These are phyloP conservation scores for Tulasnella sp. DNA, from an alignment of 768 basidiomycete genomes.

Conservation along the genomic window DNA sequence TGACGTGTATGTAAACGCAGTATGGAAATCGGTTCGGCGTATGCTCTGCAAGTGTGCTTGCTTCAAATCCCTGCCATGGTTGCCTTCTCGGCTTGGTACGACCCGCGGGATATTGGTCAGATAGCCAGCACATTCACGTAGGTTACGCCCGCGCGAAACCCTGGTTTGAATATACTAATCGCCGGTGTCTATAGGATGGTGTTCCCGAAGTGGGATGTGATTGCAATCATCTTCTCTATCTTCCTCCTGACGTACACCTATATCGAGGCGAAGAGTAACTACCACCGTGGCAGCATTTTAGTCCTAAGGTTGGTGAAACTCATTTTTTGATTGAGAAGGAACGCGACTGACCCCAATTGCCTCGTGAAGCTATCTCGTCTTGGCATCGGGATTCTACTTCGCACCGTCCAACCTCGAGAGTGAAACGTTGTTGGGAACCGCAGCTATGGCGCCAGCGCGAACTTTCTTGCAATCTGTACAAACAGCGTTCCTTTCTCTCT, in stretches of 20 bases:
- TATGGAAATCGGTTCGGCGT: slow-evolving; percentile 99
- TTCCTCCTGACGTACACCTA: slow-evolving; percentile 98
- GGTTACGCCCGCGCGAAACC: slow-evolving; percentile 31
- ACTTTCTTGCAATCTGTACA: slow-evolving; percentile 6
- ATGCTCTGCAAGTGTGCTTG: slow-evolving; percentile 95
- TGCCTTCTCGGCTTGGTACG: slow-evolving; percentile 94
- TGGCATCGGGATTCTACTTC: slow-evolving; percentile 86
- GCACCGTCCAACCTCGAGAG: slow-evolving; percentile 43
- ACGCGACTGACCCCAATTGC: neutral
- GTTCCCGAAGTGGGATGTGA: slow-evolving; percentile 97
- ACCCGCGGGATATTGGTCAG: slow-evolving; percentile 76
- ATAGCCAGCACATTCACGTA: slow-evolving; percentile 90
- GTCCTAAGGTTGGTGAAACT: slow-evolving; percentile 73
- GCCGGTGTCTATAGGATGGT: slow-evolving; percentile 55
- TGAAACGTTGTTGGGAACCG: neutral
- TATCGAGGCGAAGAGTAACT: slow-evolving; percentile 98
- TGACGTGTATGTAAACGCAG: slow-evolving; percentile 36
- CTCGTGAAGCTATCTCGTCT: slow-evolving; percentile 71
- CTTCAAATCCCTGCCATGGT: slow-evolving; percentile 99
- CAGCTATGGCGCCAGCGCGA: neutral
- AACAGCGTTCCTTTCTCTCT: slow-evolving; percentile 6
- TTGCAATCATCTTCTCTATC: slow-evolving; percentile 89
- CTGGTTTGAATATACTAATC: slow-evolving; percentile 13
- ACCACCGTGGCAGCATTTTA: slow-evolving; percentile 92
- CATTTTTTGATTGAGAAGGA: slow-evolving; percentile 9